Evolutionary conservation across 495 filamentous ascomycete species (phyloP).

Genomic region (Lasiosphaeria ovina): DNA sequence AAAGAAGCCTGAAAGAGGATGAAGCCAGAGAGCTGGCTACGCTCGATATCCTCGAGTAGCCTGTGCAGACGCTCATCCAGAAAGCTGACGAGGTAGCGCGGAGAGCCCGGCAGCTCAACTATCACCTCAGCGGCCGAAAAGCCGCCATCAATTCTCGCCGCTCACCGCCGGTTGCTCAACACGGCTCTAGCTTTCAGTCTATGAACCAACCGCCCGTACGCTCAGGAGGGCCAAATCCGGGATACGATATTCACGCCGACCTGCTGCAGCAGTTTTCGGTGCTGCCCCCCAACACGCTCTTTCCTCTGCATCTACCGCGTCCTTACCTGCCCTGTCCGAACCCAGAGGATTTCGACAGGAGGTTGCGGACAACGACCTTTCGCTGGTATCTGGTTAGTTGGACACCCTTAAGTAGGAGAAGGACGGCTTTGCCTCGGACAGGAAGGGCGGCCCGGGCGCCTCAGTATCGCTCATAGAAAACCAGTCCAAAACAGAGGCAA

Average conservation of each 20-base stretch:
- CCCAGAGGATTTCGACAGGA: too few species aligned
- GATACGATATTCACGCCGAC: slow-evolving; percentile 40
- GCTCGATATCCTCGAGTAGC: slow-evolving; percentile 76
- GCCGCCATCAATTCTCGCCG: slow-evolving; percentile 55
- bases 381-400: slow-evolving; percentile 92
- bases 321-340: slow-evolving; percentile 11
- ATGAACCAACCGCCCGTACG: slow-evolving; percentile 9
- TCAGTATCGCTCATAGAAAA: slow-evolving; percentile 89
- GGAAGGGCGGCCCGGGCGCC: slow-evolving; percentile 72
- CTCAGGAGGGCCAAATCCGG: slow-evolving; percentile 19
- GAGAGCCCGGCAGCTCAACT: slow-evolving; percentile 77
- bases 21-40: slow-evolving; percentile 82
- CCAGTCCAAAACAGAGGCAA: too few species aligned
- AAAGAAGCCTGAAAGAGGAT: slow-evolving; percentile 78
- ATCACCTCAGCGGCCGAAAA: slow-evolving; percentile 71
- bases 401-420: slow-evolving; percentile 89
- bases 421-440: slow-evolving; percentile 65
- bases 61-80: slow-evolving; percentile 69
- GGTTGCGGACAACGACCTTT: slow-evolving; percentile 75
- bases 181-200: slow-evolving; percentile 24
- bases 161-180: slow-evolving; percentile 2
- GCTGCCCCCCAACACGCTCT: slow-evolving; percentile 17
- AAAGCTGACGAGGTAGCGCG: slow-evolving; percentile 77
- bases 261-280: slow-evolving; percentile 43
- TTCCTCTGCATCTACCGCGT: slow-evolving; percentile 4